These are phyloP conservation scores for Pilatotrama ljubarskyi DNA, from an alignment of 768 basidiomycete genomes.

Conservation along the genomic window DNA sequence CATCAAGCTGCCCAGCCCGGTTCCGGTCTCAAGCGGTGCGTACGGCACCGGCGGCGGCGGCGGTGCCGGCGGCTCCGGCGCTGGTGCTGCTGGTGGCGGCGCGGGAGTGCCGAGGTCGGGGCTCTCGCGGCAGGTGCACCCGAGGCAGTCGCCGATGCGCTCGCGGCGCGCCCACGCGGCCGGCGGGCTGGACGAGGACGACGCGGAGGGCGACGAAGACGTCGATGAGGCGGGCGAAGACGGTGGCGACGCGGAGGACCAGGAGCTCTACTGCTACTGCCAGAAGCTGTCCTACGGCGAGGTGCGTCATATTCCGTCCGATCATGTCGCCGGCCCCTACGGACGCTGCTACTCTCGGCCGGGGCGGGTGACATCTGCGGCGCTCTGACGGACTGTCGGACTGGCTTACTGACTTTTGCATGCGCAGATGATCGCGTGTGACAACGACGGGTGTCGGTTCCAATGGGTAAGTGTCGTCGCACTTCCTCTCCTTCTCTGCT, in stretches of 20 bases:
- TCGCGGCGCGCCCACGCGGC: conserved; percentile 27
- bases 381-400: neutral
- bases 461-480: conserved; percentile 55
- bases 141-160: conserved; percentile 26
- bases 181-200: conserved; percentile 33
- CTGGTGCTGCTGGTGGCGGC: conserved; percentile 17
- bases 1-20: conserved; percentile 39
- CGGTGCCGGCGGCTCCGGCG: conserved; percentile 14
- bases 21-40: conserved; percentile 28
- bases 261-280: conserved; percentile 63
- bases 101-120: conserved; percentile 28
- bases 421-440: conserved; percentile 61
- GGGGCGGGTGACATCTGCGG: conserved; percentile 3
- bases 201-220: conserved; percentile 39
- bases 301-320: conserved; percentile 33
- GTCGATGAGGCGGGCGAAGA: conserved; percentile 41
- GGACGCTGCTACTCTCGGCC: neutral
- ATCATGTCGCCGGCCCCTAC: neutral
- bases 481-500: neutral
- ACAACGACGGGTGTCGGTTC: conserved; percentile 53
- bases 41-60: conserved; percentile 12
- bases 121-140: conserved; percentile 31
- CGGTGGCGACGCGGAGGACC: conserved; percentile 56
- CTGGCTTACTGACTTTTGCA: neutral
- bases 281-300: conserved; percentile 64